phyloP scores from a whole-genome alignment of 2,329 filamentous ascomycete species.

The Aspergillus vadensis region DNA sequence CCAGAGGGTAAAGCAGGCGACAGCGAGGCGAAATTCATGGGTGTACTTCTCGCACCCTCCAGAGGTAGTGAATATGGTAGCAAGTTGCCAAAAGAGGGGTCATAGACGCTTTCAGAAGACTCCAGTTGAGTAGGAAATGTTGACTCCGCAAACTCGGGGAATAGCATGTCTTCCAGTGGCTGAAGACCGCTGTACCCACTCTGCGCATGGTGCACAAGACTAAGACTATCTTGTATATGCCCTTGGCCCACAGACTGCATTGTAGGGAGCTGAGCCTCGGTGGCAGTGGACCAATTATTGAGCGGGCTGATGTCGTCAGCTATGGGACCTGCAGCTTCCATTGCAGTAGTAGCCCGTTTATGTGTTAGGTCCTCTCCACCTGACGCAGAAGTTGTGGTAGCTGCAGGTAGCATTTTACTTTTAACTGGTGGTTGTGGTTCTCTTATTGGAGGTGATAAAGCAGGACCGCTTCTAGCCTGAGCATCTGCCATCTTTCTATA shows the following conservation, averaged over 20 bases:
- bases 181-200: background rate
- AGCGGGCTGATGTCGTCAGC: background rate
- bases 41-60: background rate
- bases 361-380: background rate
- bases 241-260: background rate
- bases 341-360: background rate
- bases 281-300: background rate
- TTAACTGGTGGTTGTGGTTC: background rate
- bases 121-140: background rate
- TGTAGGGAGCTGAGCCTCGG: background rate
- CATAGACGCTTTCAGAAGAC: background rate
- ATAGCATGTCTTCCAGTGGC: background rate
- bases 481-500: constrained; percentile 29
- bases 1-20: constrained; percentile 7
- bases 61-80: background rate
- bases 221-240: background rate
- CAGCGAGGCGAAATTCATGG: background rate
- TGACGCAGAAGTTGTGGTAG: background rate
- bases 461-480: constrained; percentile 12
- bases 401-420: background rate
- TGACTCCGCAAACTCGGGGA: background rate
- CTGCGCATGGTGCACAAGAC: background rate
- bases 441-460: constrained; percentile 5
- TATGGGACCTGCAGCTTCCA: background rate
- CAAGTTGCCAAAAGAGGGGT: background rate